A percentile compares a stretch with the other conserved stretches of the same genome.
Conservation (phyloP, 768 basidiomycete species). For the Sutorius australiensis region DNA sequence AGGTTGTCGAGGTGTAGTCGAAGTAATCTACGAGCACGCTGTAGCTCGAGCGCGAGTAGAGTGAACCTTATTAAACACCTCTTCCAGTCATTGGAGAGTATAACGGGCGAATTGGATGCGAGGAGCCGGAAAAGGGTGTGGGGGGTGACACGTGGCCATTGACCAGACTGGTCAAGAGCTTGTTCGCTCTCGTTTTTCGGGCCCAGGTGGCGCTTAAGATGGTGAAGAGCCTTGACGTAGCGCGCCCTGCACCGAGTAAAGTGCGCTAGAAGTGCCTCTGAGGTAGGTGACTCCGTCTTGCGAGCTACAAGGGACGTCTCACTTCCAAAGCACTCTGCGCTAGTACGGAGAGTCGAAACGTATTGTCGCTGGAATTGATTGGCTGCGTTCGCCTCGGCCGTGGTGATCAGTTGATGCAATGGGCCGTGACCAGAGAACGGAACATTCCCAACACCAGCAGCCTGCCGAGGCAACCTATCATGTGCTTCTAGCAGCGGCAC, state of each 20-base stretch:
- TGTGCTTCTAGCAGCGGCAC: too few species aligned
- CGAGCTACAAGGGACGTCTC: not conserved
- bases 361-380: too few species aligned
- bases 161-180: not conserved
- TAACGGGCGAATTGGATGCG: constrained; percentile 20
- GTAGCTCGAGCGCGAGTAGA: too few species aligned
- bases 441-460: too few species aligned
- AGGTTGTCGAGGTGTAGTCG: constrained; percentile 17
- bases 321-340: constrained; percentile 8
- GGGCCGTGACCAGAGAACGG: too few species aligned
- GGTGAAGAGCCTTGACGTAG: not conserved
- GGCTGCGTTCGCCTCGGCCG: too few species aligned
- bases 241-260: not conserved
- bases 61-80: too few species aligned
- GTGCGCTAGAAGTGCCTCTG: constrained; percentile 5
- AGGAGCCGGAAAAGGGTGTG: constrained; percentile 22
- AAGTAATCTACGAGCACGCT: too few species aligned
- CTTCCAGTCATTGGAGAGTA: constrained; percentile 28
- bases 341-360: not conserved
- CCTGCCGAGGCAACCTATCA: too few species aligned
- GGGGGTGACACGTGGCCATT: too few species aligned
- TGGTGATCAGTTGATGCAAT: too few species aligned
- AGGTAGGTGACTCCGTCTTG: not conserved
- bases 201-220: constrained; percentile 8
- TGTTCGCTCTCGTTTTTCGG: constrained; percentile 15